Evolutionary conservation across 2,329 filamentous ascomycete genomes (phyloP).

Genomic region (Fusarium sp.): DNA sequence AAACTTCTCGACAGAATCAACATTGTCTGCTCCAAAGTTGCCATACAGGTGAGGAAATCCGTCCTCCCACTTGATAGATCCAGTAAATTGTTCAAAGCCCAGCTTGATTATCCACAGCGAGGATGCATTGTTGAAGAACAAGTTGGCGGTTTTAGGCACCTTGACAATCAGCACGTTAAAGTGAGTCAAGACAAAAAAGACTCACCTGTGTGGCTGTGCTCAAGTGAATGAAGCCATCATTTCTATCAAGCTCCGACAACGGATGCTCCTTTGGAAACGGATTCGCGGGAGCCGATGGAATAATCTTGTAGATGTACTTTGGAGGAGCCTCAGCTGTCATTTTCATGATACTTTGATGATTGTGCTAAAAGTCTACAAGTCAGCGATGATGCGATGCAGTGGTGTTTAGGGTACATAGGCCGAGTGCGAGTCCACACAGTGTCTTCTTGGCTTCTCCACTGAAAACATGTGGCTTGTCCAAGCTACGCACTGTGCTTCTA

Average conservation of each 20-base stretch:
- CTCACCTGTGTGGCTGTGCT: slow-evolving; percentile 63
- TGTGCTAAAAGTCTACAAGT: not conserved
- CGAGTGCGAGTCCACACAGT: slow-evolving; percentile 26
- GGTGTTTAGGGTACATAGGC: slow-evolving; percentile 18
- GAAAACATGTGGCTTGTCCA: not conserved
- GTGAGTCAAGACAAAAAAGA: not conserved
- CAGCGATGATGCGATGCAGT: slow-evolving; percentile 3
- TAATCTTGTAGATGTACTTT: slow-evolving; percentile 67
- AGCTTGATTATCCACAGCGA: slow-evolving; percentile 63
- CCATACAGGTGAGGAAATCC: slow-evolving; percentile 67
- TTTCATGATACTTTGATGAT: slow-evolving; percentile 5
- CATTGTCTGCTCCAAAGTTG: slow-evolving; percentile 62
- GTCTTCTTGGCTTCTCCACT: fast-evolving
- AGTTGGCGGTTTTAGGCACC: slow-evolving; percentile 55
- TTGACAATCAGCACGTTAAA: slow-evolving; percentile 32
- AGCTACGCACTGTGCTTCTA: slow-evolving; percentile 23
- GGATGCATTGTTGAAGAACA: slow-evolving; percentile 53
- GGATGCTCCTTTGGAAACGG: slow-evolving; percentile 63
- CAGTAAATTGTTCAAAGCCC: slow-evolving; percentile 55
- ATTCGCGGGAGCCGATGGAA: slow-evolving; percentile 59
- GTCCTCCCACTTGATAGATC: slow-evolving; percentile 62
- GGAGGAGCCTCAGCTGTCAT: slow-evolving; percentile 49
- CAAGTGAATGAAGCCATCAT: slow-evolving; percentile 69
- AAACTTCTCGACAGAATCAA: slow-evolving; percentile 58
- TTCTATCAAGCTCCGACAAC: slow-evolving; percentile 64